Evolutionary conservation across 495 filamentous ascomycete genomes (phyloP), one percentile per base, ranked within the genome.

Genomic region (Aspergillus nanangensis): DNA sequence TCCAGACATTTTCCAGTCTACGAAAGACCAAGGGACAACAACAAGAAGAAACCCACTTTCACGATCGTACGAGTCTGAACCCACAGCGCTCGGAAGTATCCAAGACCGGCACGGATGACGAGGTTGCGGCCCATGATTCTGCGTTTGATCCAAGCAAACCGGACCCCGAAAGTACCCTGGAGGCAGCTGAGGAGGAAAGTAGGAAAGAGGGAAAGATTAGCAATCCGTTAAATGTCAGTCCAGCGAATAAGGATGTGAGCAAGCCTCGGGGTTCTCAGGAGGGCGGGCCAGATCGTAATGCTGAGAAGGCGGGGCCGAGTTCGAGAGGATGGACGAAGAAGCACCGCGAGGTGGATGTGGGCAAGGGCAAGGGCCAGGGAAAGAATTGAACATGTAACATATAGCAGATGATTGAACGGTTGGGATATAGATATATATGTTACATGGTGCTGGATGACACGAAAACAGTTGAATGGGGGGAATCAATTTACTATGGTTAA

Each of bases 121-220:
- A 71, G 32, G 70, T 76, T 2, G 74, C 78, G 9, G 54, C 60
- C 9, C 67, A 70, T 24, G 55, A 63, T 0, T 63, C 77, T 0
- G 79, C 83, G 0, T 87, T 79, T 51, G 71, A 86, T 54, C 81
- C 83, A 0, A 58, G 62, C 15, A 76, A 67, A 29, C 86, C 80
- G 18, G 53, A 66, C 9, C 83, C 83, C 0, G 77, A 83, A 60
- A 54, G 62, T 23, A 70, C 82, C 56, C 63, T 76, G 21, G 55
- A 66, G 52, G 68, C 41, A 23, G 66, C 54, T 38, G 65, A 53
- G 50, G 50, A 63, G 44, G 74, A 71, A 41, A 57, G 38, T 34
- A 41, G 49, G 39, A 15, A 38, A 38, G 33, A 60, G 51, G 62
- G 63, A 20, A 45, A 60, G 47, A 40, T 49, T 8, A 56, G 61